Evolutionary conservation across 1,139 yeast species (phyloP).

Genomic region (Dujonia santamariae): DNA sequence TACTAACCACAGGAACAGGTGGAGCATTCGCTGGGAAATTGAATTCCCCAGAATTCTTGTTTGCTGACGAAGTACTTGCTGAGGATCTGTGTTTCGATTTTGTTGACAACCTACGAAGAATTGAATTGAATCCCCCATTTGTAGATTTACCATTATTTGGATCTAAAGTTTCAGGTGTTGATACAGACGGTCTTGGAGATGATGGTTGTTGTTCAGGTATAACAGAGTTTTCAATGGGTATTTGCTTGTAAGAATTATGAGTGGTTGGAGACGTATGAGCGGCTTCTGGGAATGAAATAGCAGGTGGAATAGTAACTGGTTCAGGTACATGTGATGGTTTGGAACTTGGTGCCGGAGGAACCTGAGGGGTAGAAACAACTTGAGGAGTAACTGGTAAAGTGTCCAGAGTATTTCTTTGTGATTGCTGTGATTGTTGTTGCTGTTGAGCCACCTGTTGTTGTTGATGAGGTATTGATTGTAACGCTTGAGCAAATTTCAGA

Average conservation of each 20-base stretch:
- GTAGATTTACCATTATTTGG: slow-evolving; percentile 24
- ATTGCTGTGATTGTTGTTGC: slow-evolving; percentile 11
- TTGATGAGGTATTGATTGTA: slow-evolving; percentile 2
- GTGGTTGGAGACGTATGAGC: slow-evolving; percentile 54
- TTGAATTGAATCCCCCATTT: slow-evolving; percentile 30
- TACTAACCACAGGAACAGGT: slow-evolving; percentile 18
- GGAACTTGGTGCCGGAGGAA: not conserved
- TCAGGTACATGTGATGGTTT: not conserved
- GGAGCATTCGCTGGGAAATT: slow-evolving; percentile 7
- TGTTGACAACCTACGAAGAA: slow-evolving; percentile 39
- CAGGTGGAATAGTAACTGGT: slow-evolving; percentile 1
- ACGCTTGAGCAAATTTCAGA: too few relatives aligned
- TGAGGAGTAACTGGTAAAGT: slow-evolving; percentile 8
- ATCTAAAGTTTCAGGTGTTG: slow-evolving; percentile 29
- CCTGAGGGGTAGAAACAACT: not conserved
- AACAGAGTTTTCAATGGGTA: slow-evolving; percentile 14
- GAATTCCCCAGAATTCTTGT: slow-evolving; percentile 8
- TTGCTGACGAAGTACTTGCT: slow-evolving; percentile 9
- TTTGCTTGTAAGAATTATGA: slow-evolving; percentile 7
- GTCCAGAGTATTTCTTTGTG: slow-evolving; percentile 3
- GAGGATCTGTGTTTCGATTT: slow-evolving; percentile 18
- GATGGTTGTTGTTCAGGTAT: slow-evolving; percentile 37
- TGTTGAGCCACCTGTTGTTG: slow-evolving; percentile 9
- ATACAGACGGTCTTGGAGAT: slow-evolving; percentile 24
- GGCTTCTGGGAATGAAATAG: slow-evolving; percentile 57